Base-by-base conservation (phyloP, 495 filamentous ascomycete species). In the Aspergillus ostianus region DNA sequence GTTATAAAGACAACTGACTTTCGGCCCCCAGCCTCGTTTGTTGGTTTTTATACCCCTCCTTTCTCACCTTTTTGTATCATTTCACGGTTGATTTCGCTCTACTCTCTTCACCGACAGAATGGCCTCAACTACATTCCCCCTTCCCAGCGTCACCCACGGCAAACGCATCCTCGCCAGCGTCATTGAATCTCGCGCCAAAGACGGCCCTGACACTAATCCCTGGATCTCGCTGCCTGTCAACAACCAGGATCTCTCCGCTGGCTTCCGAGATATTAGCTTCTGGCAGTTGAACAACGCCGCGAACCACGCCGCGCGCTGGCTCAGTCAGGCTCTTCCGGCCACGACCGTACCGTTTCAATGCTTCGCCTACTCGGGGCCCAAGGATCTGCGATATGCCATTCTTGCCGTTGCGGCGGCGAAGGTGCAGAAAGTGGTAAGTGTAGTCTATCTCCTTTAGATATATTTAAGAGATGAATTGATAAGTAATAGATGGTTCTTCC, bases 371-470 rank as follows among this genome's bases (percentile, higher is more conserved):
- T 52, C 61, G 10, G 68, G 68, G 0, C 66, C 66, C 9, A 66
- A 67, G 27, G 68, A 70, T 51, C 58, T 70, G 20, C 61, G 63
- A 20, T 68, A 67, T 63, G 45, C 61, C 2, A 61, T 68, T 50
- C 55, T 70, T 26, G 56, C 56, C 23, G 50, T 65, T 27, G 68
- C 68, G 19, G 66, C 68, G n/a, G 66, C 66, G 2, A 68, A 70
- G 48, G 17, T 63, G 26, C 66, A 63, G 50, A 62, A 63, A 57
- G 63, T 66, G 63, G 60, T 66, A 56, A 48, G 55, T 36, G 15
- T 36, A n/a, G 12, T 15, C 13, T 26, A 21, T 15, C 20, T 13
- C 21, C 30, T 8, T 21, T 46, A 0, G 19, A 21, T 20, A 1
- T n/a, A 19, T 18, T 46, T 15, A 2, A 15, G 3, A 51, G 13